A percentile compares a stretch with the other conserved stretches of the same genome.
Evolutionary conservation across 73 alveolate genomes (phyloP).

Genomic region (Paramecium sexaurelia): DNA sequence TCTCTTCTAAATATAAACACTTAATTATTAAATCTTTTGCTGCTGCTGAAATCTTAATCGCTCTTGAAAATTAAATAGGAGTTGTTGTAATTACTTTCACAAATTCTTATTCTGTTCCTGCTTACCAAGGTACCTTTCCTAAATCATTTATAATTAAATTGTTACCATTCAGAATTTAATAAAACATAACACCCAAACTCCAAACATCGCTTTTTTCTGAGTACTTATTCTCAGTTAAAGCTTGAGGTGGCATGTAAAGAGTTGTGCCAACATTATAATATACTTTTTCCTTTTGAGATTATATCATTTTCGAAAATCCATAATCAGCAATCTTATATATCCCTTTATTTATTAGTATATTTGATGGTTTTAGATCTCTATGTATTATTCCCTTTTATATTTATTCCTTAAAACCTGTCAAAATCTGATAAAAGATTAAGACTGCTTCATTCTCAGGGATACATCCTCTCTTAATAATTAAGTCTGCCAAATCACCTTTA

Average conservation of each 20-base stretch:
- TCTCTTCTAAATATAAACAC: conserved; percentile 42
- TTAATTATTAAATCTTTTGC: conserved; percentile 44
- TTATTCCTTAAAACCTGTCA: conserved; percentile 58
- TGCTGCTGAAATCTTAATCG: background rate
- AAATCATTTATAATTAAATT: background rate
- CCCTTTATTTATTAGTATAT: conserved; percentile 54
- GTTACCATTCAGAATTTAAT: conserved; percentile 82
- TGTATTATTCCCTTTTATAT: conserved; percentile 57
- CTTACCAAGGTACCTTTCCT: conserved; percentile 78
- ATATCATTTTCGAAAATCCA: conserved; percentile 59
- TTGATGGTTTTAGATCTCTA: conserved; percentile 72
- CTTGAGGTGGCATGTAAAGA: conserved; percentile 83
- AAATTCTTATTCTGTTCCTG: conserved; percentile 71
- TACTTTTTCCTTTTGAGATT: conserved; percentile 51
- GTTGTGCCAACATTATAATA: conserved; percentile 88
- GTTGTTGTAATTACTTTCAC: conserved; percentile 43
- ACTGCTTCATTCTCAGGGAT: conserved; percentile 60
- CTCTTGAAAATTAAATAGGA: conserved; percentile 52
- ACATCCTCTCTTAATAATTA: conserved; percentile 3
- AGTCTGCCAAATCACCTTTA: conserved; percentile 51
- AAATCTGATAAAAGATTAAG: conserved; percentile 28
- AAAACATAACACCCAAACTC: conserved; percentile 86
- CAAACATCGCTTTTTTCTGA: conserved; percentile 84
- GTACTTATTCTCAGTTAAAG: conserved; percentile 78
- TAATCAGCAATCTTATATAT: conserved; percentile 67